These are phyloP conservation scores for Gossypium trilobum DNA, from an alignment of 441 rosid species.

Conservation along the genomic window DNA sequence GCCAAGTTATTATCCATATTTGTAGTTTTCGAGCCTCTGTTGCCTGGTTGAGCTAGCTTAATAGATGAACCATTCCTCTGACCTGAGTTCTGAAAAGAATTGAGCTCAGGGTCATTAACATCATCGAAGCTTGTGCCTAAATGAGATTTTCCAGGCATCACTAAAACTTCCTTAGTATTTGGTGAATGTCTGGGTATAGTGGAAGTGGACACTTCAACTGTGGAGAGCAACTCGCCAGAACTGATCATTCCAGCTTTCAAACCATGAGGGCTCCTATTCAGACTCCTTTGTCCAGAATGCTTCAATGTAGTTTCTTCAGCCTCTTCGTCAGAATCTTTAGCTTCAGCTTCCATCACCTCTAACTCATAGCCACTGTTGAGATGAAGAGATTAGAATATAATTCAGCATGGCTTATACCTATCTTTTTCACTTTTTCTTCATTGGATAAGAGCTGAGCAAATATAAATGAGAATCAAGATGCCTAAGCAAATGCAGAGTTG, in stretches of 20 bases:
- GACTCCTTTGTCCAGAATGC: constrained; percentile 26
- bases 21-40: constrained; percentile 31
- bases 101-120: constrained; percentile 18
- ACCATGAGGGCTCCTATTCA: constrained; percentile 38
- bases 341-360: constrained; percentile 79
- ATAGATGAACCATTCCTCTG: constrained; percentile 20
- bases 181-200: constrained; percentile 23
- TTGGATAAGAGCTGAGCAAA: neutral
- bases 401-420: neutral
- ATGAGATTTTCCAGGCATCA: constrained; percentile 32
- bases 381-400: constrained; percentile 6
- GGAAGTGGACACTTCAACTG: constrained; percentile 21
- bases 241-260: constrained; percentile 28
- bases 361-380: constrained; percentile 62
- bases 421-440: neutral
- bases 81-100: constrained; percentile 20
- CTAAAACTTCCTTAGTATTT: constrained; percentile 18
- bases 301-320: constrained; percentile 31
- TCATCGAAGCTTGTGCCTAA: constrained; percentile 23
- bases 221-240: constrained; percentile 25
- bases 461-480: neutral
- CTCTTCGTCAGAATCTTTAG: constrained; percentile 85
- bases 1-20: constrained; percentile 19
- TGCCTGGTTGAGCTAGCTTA: constrained; percentile 19
- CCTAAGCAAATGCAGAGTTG: neutral